These are phyloP conservation scores for Sclerotinia trifoliorum DNA, from an alignment of 2,329 filamentous ascomycete species.

Conservation along the genomic window DNA sequence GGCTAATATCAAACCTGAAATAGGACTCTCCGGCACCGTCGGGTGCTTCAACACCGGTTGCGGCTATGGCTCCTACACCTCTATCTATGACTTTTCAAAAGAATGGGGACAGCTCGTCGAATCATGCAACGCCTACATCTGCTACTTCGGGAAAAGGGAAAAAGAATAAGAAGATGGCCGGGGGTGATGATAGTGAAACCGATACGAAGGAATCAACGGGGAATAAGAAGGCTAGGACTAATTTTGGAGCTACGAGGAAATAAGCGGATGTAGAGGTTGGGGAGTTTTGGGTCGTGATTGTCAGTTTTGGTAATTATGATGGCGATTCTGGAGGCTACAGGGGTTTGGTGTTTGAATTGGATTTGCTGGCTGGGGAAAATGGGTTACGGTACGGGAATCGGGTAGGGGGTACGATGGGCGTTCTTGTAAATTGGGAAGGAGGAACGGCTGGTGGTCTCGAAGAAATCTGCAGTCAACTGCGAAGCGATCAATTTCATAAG, in stretches of 20 bases:
- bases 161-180: slow-evolving; percentile 54
- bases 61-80: slow-evolving; percentile 54
- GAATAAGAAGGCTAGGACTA: slow-evolving; percentile 38
- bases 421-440: not conserved
- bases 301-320: not conserved
- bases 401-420: slow-evolving; percentile 2
- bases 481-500: not conserved
- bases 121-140: slow-evolving; percentile 57
- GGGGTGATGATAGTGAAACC: slow-evolving; percentile 57
- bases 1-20: not conserved
- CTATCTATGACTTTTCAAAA: slow-evolving; percentile 55
- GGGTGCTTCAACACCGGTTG: slow-evolving; percentile 36
- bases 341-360: slow-evolving; percentile 7
- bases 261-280: slow-evolving; percentile 18
- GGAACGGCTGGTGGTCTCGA: slow-evolving; percentile 4
- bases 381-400: not conserved
- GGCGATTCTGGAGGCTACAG: not conserved
- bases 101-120: slow-evolving; percentile 44
- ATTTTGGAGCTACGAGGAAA: slow-evolving; percentile 38
- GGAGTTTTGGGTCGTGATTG: slow-evolving; percentile 8
- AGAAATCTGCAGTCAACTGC: not conserved
- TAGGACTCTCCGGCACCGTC: slow-evolving; percentile 39
- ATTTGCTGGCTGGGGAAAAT: not conserved
- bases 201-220: slow-evolving; percentile 46
- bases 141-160: slow-evolving; percentile 46